Evolutionary conservation across 2,329 filamentous ascomycete species (phyloP), one percentile per base, ranked within the genome.

Genomic region (Fusarium domesticum): DNA sequence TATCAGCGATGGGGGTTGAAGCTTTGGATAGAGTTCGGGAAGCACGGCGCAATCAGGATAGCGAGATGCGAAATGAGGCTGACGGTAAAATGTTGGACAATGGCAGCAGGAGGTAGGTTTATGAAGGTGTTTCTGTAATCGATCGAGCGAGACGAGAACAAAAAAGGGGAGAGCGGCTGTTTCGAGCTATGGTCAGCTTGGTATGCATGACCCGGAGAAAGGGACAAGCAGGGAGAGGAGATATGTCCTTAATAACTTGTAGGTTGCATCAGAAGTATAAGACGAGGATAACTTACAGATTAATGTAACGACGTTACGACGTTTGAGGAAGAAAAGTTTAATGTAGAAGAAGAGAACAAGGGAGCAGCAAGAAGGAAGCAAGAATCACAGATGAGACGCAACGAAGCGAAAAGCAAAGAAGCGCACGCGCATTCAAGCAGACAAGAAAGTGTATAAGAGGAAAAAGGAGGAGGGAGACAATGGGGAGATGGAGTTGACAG

Each of bases 371-470:
- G 8, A 17, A n/a, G n/a, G 23, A 30, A 39, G 19, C 23, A 39
- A 55, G 49, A 56, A 48, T 37, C 36, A 20, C 44, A 46, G 44
- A 43, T 39, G 42, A 47, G 49, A 53, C 31, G 37, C 43, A 49
- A 53, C 41, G 37, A 53, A 53, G 46, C 33, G 43, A 56, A 53
- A 36, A 42, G 30, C 45, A 51, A 48, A 37, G 47, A 53, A 56
- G 51, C 51, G 51, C 51, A 54, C 47, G 51, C 51, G 51, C 51
- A 54, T 50, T 33, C n/a, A 33, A 33, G 31, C 45, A 53, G 51
- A 45, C 37, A 43, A 51, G 51, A 35, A 49, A 49, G 43, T 45
- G 42, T 54, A 49, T 41, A 44, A 45, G 31, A 40, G 47, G 47
- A 50, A 52, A 54, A 54, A 54, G 51, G 51, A 53, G 50, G 45